Evolutionary conservation across 179 eudicot genomes (phyloP).

Genomic region (Silene vulgaris): DNA sequence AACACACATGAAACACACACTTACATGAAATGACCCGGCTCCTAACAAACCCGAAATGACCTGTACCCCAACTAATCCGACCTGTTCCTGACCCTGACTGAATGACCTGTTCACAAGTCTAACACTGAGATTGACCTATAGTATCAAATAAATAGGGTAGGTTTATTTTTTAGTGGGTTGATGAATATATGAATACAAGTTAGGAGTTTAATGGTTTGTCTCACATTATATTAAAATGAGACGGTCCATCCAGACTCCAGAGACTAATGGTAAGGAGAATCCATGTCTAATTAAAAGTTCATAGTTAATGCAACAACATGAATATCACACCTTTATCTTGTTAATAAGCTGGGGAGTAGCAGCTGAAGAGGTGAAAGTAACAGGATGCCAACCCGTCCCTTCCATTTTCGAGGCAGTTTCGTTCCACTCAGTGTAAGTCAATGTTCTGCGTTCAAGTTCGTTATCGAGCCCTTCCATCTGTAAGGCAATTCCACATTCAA

Average conservation of each 20-base stretch:
- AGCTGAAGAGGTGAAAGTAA: slow-evolving; percentile 42
- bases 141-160: neutral
- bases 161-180: neutral
- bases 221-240: neutral
- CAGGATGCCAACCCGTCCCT: slow-evolving; percentile 61
- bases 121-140: neutral
- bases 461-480: slow-evolving; percentile 51
- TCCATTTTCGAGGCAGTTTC: slow-evolving; percentile 42
- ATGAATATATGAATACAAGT: slow-evolving; percentile 1
- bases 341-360: slow-evolving; percentile 37
- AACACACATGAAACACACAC: neutral
- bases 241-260: neutral
- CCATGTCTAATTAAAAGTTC: neutral
- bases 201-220: neutral
- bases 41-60: neutral
- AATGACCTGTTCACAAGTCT: neutral
- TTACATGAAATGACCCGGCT: neutral
- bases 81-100: neutral
- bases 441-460: slow-evolving; percentile 49
- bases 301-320: neutral
- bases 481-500: slow-evolving; percentile 20
- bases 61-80: neutral
- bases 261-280: neutral
- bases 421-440: slow-evolving; percentile 57
- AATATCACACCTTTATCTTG: slow-evolving; percentile 42